Base-by-base conservation (phyloP, 768 basidiomycete genomes). In the Pleurotus pulmonarius region DNA sequence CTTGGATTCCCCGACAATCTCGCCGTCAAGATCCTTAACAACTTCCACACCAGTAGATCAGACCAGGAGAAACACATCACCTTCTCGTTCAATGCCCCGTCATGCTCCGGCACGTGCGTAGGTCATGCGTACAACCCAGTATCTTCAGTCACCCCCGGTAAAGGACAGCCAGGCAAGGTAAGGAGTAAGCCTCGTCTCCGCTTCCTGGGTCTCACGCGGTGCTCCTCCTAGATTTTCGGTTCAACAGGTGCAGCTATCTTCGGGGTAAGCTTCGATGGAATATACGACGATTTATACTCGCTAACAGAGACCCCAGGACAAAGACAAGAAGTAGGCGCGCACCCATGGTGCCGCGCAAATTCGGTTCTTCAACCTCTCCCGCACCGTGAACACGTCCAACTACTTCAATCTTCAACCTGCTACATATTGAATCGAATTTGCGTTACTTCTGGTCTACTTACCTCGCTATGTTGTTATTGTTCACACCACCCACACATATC, bases 1-100 rank as follows among this genome's bases (percentile, higher is more conserved):
- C 39, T 53, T 18, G 39, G 39, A 18, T 53, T 40, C 22, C 22
- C 51, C 4, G 39, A 53, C 26, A 53, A 53, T 39, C 51, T 53
- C 39, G 39, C 51, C 18, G 51, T 53, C 38, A 39, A 4, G 11
- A 49, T 49, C 8, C 29, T 49, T 9, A 49, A 49, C 26, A 49
- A 53, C 37, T 41, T 40, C 51, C 51, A 41, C 24, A 53, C 51
- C 3, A 53, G 51, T 24, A 43, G 41, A 41, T 53, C 39, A 18
- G 51, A 53, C 22, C n/a, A 34, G 18, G 51, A 53, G 39, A 53
- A 41, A 39, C 51, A 53, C 24, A 53, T 53, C 18, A 53, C 51
- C 37, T 53, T 53, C 51, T 40, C 39, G 12, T 39, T 53, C 51
- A 53, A 53, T n/a, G 51, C 51, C 22, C 51, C 51, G 4, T 16